Conservation (phyloP, 331 rosid species). For the Dryas integrifolia region DNA sequence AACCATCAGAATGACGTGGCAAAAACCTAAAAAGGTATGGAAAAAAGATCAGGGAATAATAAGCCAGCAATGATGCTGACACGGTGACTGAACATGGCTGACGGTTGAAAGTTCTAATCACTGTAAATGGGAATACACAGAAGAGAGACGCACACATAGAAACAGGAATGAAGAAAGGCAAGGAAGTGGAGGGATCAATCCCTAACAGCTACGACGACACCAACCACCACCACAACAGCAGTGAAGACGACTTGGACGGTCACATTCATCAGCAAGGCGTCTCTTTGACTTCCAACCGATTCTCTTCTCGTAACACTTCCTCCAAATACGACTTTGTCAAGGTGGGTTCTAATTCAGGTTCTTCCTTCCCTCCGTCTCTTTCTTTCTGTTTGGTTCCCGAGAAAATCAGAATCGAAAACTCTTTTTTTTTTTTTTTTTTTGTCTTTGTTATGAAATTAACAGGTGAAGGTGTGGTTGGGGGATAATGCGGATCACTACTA, state of each 20-base stretch:
- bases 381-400: constrained; percentile 6
- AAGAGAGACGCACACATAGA: background rate
- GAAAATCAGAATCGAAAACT: background rate
- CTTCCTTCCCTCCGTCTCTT: background rate
- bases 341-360: constrained; percentile 31
- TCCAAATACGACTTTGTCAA: constrained; percentile 96
- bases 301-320: constrained; percentile 73
- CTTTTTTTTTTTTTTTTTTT: background rate
- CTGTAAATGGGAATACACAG: background rate
- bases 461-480: constrained; percentile 98
- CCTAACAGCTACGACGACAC: constrained; percentile 33
- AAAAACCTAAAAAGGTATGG: background rate
- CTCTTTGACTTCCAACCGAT: constrained; percentile 47
- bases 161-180: constrained; percentile 42
- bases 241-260: constrained; percentile 34
- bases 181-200: constrained; percentile 27
- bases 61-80: background rate
- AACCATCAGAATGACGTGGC: background rate
- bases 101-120: background rate
- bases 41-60: background rate
- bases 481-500: constrained; percentile 97
- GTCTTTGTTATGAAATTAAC: background rate
- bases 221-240: constrained; percentile 27
- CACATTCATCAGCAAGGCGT: constrained; percentile 31
- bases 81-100: background rate